A percentile compares a stretch with the other conserved stretches of the same genome.
Conservation (phyloP, 257 asterid species). For the Solanum medicagineum region DNA sequence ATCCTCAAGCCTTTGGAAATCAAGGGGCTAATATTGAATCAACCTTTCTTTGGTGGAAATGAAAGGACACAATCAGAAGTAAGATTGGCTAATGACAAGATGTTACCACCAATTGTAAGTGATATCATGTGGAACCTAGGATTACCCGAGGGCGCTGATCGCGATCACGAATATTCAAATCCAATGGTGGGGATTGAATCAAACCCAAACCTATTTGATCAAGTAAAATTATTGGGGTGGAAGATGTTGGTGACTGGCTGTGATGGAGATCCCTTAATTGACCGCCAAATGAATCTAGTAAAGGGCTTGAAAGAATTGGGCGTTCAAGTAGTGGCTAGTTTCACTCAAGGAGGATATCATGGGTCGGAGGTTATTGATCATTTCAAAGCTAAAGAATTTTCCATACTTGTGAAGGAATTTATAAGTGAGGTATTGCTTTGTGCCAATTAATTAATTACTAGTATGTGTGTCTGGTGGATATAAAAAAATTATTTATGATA, state of each 20-base stretch:
- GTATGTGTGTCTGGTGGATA: too few relatives aligned
- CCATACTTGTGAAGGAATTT: neutral
- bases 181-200: neutral
- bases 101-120: neutral
- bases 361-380: slow-evolving; percentile 1
- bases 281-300: neutral
- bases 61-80: neutral
- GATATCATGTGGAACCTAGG: neutral
- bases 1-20: neutral
- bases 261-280: neutral
- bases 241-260: neutral
- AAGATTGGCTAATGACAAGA: neutral
- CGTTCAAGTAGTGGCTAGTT: neutral
- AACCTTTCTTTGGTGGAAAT: neutral
- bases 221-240: neutral
- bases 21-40: neutral
- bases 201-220: neutral
- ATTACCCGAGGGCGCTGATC: neutral
- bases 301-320: neutral
- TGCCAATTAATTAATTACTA: too few relatives aligned
- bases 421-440: neutral
- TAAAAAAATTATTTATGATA: too few relatives aligned
- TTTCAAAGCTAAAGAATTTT: slow-evolving; percentile 3
- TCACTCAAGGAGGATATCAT: slow-evolving; percentile 6
- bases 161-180: neutral